Evolutionary conservation across 2,329 filamentous ascomycete genomes (phyloP), one percentile per base, ranked within the genome.

Genomic region (Diaporthe sp.): DNA sequence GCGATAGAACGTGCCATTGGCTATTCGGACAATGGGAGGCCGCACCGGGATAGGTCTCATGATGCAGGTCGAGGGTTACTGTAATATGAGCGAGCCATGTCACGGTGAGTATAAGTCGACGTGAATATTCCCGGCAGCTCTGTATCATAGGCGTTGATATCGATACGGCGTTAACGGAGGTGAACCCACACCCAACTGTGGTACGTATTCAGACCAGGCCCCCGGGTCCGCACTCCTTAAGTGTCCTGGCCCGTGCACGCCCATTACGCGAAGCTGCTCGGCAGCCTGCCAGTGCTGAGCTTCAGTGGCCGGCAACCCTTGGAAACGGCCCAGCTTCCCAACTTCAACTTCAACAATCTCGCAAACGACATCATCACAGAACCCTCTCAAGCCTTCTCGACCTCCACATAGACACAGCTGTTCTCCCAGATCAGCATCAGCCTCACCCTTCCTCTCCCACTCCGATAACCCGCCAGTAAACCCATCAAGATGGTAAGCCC

Each of bases 1-100:
- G 54, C 92, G 91, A 85, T 96, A 97, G 83, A 98, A 97, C 0
- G 94, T 96, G 82, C 90, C 95, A 85, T 95, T 92, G 80, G 89
- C 81, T 80, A 97, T 95, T 79, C 87, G 87, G 77, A 97, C 89
- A 75, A 96, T 87, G 54, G 93, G 92, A 30, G 85, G 83, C 74
- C 84, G 84, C 75, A 82, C 78, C 25, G 80, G 77, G 22, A 83
- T 77, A 50, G 83, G 78, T 45, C 80, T 82, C 83, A 86, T 87
- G 77, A n/a, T 64, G 72, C n/a, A 42, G 54, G 35, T 25, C 28
- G 72, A 69, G 33, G 15, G 54, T n/a, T 42, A 10, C 25, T n/a
- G 35, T 19, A 22, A 38, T 30, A 12, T 15, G 38, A 40, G 15
- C 38, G 22, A 57, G 47, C 72, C 74, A 76, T 74, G 22, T 35